phyloP scores from a whole-genome alignment of 2,329 filamentous ascomycete genomes.

The Uncinocarpus reesii region DNA sequence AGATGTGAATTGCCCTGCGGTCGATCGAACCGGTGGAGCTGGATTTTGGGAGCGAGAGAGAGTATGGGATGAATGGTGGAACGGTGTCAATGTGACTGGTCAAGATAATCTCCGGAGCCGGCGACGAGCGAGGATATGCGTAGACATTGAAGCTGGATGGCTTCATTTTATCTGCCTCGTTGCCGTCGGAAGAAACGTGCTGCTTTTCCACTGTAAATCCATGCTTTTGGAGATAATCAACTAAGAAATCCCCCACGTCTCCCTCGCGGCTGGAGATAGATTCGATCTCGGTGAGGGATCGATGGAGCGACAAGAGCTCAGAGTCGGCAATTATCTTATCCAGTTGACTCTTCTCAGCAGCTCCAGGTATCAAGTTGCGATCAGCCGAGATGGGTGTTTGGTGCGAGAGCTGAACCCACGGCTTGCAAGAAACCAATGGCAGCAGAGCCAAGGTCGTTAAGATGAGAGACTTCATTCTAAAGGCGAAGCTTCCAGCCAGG shows the following conservation, averaged over 20 bases:
- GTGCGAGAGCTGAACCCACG: neutral
- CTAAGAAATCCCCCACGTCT: constrained; percentile 57
- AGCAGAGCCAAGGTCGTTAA: neutral
- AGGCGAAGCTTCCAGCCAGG: no score
- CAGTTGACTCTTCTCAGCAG: constrained; percentile 13
- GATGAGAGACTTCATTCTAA: neutral
- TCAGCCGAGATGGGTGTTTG: neutral
- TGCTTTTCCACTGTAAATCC: constrained; percentile 56
- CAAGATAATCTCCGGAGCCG: constrained; percentile 30
- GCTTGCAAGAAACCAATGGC: neutral
- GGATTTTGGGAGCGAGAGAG: constrained; percentile 41
- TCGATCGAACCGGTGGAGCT: constrained; percentile 14
- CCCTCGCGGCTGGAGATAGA: constrained; percentile 63
- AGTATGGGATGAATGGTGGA: constrained; percentile 41
- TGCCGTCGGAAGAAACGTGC: constrained; percentile 25
- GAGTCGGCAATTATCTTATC: constrained; percentile 33
- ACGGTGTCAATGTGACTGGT: constrained; percentile 74
- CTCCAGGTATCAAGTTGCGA: neutral
- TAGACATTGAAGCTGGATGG: constrained; percentile 62
- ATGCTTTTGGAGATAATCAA: constrained; percentile 51
- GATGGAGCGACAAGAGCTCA: constrained; percentile 60
- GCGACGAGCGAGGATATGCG: constrained; percentile 42
- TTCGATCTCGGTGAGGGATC: constrained; percentile 60
- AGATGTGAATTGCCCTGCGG: constrained; percentile 28
- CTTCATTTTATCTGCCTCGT: constrained; percentile 16